Base-by-base conservation (phyloP, 768 basidiomycete genomes). In the Agrocybe chaxingu region DNA sequence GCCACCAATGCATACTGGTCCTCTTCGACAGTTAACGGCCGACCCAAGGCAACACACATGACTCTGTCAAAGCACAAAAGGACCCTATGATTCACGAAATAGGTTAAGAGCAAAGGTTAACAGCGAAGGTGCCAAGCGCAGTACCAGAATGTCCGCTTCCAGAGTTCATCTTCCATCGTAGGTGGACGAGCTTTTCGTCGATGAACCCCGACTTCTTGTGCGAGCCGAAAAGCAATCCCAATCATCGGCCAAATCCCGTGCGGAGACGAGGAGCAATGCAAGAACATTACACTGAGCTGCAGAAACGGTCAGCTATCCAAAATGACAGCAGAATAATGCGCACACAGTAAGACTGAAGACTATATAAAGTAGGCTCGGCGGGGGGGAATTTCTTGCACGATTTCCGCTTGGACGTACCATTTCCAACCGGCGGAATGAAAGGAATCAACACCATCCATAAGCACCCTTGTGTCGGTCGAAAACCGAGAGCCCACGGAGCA, bases 191-290 rank as follows among this genome's bases (percentile, higher is more conserved):
- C 53, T 48, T 69, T 74, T 35, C 74, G 60, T 24, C 75, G 60
- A 62, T 92, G 90, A 0, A 81, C 84, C 18, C 90, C 82, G 12
- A 89, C 81, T 54, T 92, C 89, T 61, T 90, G 84, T 0, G 84
- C 81, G 31, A 84, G 66, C 6, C 88, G 80, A 36, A 92, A 72
- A 30, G 85, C 85, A 32, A 88, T 72, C 4, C 86, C 85, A 35
- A 82, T 73, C 42, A 84, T 66, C 5, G 78, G 77, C 89, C 88
- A 90, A 47, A 73, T 76, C 8, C 77, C 73, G 46, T 84, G 81
- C 3, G 81, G 81, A 0, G 77, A 74, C 0, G 77, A 79, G 2
- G 78, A 76, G 0, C 78, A 79, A 54, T 75, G 73, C 16, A 81
- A 67, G 63, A 73, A 82, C 56, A 71, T 55, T 0, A 76, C 72